Conservation (phyloP, 2,329 filamentous ascomycete species). For the Paraconiothyrium brasiliense region DNA sequence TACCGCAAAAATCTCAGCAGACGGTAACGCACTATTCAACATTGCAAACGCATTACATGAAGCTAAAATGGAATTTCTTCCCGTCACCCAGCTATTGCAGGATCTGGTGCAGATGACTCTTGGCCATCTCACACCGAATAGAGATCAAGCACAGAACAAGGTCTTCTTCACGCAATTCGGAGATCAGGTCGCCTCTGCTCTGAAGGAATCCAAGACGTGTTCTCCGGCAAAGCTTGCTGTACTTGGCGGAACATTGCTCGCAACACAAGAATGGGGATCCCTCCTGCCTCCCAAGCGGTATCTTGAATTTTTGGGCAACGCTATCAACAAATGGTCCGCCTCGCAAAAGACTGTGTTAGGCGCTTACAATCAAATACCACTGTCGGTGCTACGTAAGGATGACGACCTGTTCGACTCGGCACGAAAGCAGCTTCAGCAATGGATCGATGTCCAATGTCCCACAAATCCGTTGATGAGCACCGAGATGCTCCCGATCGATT, state of each 20-base stretch:
- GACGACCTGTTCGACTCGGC: slow-evolving; percentile 26
- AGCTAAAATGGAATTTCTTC: slow-evolving; percentile 21
- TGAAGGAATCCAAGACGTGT: slow-evolving; percentile 33
- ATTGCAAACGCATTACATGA: slow-evolving; percentile 38
- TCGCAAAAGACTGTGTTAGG: slow-evolving; percentile 33
- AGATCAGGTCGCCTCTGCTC: slow-evolving; percentile 28
- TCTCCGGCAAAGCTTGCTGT: slow-evolving; percentile 36
- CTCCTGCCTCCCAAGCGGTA: slow-evolving; percentile 36
- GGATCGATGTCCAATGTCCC: slow-evolving; percentile 21
- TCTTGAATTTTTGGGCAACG: slow-evolving; percentile 31
- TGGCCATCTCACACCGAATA: slow-evolving; percentile 43
- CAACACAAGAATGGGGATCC: slow-evolving; percentile 30
- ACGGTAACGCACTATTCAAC: slow-evolving; percentile 37
- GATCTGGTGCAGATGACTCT: slow-evolving; percentile 38
- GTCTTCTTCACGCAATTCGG: slow-evolving; percentile 40
- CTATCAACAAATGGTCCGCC: slow-evolving; percentile 18
- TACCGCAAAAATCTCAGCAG: slow-evolving; percentile 43
- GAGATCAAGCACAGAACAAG: slow-evolving; percentile 45
- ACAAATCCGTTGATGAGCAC: neutral
- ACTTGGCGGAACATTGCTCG: slow-evolving; percentile 35
- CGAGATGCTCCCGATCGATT: neutral
- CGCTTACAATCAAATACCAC: slow-evolving; percentile 40
- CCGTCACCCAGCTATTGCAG: slow-evolving; percentile 34
- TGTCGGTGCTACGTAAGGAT: slow-evolving; percentile 27
- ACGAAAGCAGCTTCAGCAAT: slow-evolving; percentile 30